Base-by-base conservation (phyloP, 139 green algal genomes). In the Closterium sp. region DNA sequence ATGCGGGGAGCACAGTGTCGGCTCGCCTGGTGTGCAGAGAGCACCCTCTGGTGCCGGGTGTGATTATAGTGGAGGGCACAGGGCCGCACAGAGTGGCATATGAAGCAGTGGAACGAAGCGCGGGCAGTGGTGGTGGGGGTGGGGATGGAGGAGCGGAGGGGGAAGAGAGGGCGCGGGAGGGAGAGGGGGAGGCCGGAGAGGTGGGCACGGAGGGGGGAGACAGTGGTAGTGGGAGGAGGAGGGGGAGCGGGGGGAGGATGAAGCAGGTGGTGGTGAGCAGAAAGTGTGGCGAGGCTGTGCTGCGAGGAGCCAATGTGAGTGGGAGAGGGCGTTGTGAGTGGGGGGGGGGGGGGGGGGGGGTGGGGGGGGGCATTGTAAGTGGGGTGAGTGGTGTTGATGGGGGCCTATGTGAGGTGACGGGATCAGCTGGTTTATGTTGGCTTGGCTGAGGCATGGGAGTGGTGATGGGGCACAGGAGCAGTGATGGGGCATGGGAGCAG, bases 201-300 rank as follows among this genome's bases (percentile, higher is more conserved):
- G 6, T 12, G 36, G 36, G 36, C 4, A 55, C 4, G 4, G 36
- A 55, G 36, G 4, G 36, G 36, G 6, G 36, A 6, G 36, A 55
- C 6, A 19, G 55, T 2, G 12, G 10, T 16, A 76, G 25, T 10
- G 55, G 55, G 55, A 76, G 55, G 55, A 76, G 55, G 55, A 19
- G 55, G 25, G 12, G 55, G 55, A 76, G 55, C 16, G 55, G 55
- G 25, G 25, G 55, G 55, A 76, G 55, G 34, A 32, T 91, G 28
- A 92, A 93, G 43, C 88, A 93, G 90, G 87, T 99, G 76, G 86
- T 98, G 3, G 94, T 98, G 19, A 96, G 91, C 86, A 95, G 97
- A 81, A 98, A 97, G 93, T 94, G 96, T 0, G 97, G 94, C 1
- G 97, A 99, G 91, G 95, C 97, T 0, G 95, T 99, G 33, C 94